Percentiles rank a stretch among this genome's conserved stretches.
Conservation (phyloP, 176 grass and related monocot species). For the Guadua angustifolia region DNA sequence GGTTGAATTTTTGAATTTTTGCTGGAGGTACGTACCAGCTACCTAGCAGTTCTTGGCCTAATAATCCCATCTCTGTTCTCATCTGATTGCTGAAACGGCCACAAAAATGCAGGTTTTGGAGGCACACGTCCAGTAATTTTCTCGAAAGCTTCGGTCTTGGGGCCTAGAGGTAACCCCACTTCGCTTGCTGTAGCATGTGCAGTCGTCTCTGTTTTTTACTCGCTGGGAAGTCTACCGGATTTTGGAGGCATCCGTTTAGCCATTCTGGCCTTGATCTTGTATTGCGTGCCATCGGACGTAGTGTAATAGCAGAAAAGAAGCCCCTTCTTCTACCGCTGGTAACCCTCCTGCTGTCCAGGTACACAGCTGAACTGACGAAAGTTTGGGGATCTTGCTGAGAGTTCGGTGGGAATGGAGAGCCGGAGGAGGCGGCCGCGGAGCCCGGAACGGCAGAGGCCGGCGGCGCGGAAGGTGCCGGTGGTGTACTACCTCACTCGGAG, state of each 20-base stretch:
- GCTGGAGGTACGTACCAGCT: neutral
- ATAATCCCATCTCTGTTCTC: neutral
- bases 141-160: neutral
- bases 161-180: slow-evolving; percentile 36
- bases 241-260: slow-evolving; percentile 26
- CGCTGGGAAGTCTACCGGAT: neutral
- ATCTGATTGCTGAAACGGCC: slow-evolving; percentile 16
- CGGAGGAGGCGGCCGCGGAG: slow-evolving; percentile 50
- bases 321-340: slow-evolving; percentile 15
- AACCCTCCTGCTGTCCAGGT: slow-evolving; percentile 24
- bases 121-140: slow-evolving; percentile 15
- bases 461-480: slow-evolving; percentile 69
- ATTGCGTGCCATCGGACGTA: slow-evolving; percentile 39
- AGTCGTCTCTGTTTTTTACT: slow-evolving; percentile 13
- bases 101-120: slow-evolving; percentile 32
- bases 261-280: slow-evolving; percentile 40
- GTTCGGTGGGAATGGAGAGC: slow-evolving; percentile 35
- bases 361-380: slow-evolving; percentile 1
- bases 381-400: neutral
- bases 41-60: slow-evolving; percentile 18
- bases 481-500: slow-evolving; percentile 98
- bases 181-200: neutral
- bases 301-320: neutral
- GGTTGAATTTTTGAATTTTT: neutral
- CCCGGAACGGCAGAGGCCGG: slow-evolving; percentile 44